These are phyloP conservation scores for Euphorbia corollata DNA, from an alignment of 441 rosid species.

Conservation along the genomic window DNA sequence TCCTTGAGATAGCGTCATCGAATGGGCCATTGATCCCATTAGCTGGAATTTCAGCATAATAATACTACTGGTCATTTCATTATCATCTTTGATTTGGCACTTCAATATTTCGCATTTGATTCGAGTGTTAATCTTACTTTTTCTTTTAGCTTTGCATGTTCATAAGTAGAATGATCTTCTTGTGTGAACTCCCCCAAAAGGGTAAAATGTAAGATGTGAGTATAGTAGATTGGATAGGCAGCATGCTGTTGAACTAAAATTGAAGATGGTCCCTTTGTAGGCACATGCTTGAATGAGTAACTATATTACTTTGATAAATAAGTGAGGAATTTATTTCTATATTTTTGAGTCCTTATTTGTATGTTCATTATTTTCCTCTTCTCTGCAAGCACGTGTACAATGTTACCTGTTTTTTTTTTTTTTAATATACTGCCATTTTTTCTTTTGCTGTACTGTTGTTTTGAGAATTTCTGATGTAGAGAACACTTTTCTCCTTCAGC, in stretches of 20 bases:
- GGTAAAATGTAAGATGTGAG: not conserved
- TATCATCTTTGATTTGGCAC: not conserved
- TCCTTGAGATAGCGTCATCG: not conserved
- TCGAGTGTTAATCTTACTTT: not conserved
- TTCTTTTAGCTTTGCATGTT: not conserved
- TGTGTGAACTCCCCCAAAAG: not conserved
- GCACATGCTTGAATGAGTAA: not conserved
- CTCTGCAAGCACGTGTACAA: not conserved
- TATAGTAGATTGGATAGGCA: not conserved
- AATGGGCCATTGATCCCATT: not conserved
- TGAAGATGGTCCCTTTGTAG: not conserved
- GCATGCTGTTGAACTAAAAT: not conserved
- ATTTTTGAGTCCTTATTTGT: not conserved
- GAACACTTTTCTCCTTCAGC: slow-evolving; percentile 29
- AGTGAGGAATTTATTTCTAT: not conserved
- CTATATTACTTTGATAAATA: not conserved
- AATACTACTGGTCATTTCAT: not conserved
- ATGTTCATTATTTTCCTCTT: not conserved
- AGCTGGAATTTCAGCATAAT: not conserved
- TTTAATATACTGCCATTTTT: not conserved
- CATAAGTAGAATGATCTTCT: not conserved
- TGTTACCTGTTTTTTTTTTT: not conserved
- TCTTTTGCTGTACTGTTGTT: slow-evolving; percentile 2
- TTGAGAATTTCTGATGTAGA: slow-evolving; percentile 16
- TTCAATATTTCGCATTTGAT: not conserved